Evolutionary conservation across 768 basidiomycete genomes (phyloP), one percentile per base, ranked within the genome.

Genomic region (Leccinum longicurvipes): DNA sequence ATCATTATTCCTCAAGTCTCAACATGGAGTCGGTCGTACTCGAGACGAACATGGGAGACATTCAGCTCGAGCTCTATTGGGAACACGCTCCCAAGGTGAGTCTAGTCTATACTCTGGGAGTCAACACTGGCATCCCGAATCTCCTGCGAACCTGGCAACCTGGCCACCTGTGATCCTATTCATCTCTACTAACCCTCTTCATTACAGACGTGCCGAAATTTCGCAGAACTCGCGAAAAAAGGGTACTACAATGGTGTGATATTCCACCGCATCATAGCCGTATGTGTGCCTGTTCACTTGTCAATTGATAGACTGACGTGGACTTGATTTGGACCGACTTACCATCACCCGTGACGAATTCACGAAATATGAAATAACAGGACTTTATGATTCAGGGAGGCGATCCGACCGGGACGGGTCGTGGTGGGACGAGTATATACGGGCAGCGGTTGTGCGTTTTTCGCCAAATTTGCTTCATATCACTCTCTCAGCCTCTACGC

Each of bases 301-400:
- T n/a, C n/a, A n/a, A n/a, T n/a, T n/a, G n/a, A n/a, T n/a, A n/a
- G n/a, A n/a, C n/a, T n/a, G n/a, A n/a, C n/a, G n/a, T n/a, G n/a
- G n/a, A n/a, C n/a, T n/a, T n/a, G n/a, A n/a, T n/a, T n/a, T n/a
- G n/a, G n/a, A n/a, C n/a, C n/a, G n/a, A n/a, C n/a, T n/a, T n/a
- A n/a, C n/a, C 72, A 31, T 6, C 31, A 6, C 31, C 31, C 31
- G 31, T 31, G 12, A 31, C 31, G 31, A 31, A 31, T 31, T 31
- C 31, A 12, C 31, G 6, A 12, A 12, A 6, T 6, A 6, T 31
- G 31, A 31, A 31, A 6, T 24, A 4, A 5, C 17, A 95, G 88
- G 94, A 95, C 68, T 98, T 98, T 67, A 98, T 98, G 96, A 86
- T 97, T 15, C 96, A 99, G 76, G 86, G 83, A 27, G 96, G 95